phyloP scores from a whole-genome alignment of 2,329 filamentous ascomycete genomes.

The Diaporthe eres region DNA sequence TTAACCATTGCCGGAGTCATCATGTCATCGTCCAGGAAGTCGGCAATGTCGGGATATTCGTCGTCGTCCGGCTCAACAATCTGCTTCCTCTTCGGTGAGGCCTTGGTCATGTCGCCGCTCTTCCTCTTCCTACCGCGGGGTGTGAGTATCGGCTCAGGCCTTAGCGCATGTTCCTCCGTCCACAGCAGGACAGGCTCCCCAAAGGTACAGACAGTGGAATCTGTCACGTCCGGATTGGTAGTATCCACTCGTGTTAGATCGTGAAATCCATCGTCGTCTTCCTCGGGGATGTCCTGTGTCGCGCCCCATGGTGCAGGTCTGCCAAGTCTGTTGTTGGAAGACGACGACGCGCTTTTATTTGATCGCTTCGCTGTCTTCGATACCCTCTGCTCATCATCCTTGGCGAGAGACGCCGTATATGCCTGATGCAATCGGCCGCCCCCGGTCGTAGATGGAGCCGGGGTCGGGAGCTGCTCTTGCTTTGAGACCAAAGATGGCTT shows the following conservation, averaged over 20 bases:
- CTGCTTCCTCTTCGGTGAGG: slow-evolving; percentile 41
- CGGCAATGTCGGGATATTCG: slow-evolving; percentile 68
- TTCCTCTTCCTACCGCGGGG: slow-evolving; percentile 66
- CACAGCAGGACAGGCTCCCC: slow-evolving; percentile 57
- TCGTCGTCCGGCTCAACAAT: slow-evolving; percentile 52
- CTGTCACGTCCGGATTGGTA: slow-evolving; percentile 19
- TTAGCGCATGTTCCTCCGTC: slow-evolving; percentile 58
- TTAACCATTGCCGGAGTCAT: slow-evolving; percentile 44
- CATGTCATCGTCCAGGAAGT: slow-evolving; percentile 54
- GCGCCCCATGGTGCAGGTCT: slow-evolving; percentile 41
- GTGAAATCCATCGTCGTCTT: slow-evolving; percentile 52
- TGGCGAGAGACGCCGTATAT: slow-evolving; percentile 53
- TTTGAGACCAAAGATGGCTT: slow-evolving; percentile 60
- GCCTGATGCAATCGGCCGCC: slow-evolving; percentile 52
- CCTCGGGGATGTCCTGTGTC: slow-evolving; percentile 50
- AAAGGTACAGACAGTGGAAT: slow-evolving; percentile 50
- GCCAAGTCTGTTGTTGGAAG: slow-evolving; percentile 28
- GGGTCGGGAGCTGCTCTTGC: slow-evolving; percentile 59
- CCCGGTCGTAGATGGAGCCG: slow-evolving; percentile 52
- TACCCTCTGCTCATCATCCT: slow-evolving; percentile 39
- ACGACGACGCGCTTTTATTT: slow-evolving; percentile 42
- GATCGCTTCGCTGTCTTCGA: slow-evolving; percentile 38
- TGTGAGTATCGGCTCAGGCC: slow-evolving; percentile 53
- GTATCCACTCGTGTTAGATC: slow-evolving; percentile 56
- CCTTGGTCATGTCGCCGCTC: slow-evolving; percentile 61